Evolutionary conservation across 2,329 filamentous ascomycete genomes (phyloP), one percentile per base, ranked within the genome.

Genomic region (Fusarium decemcellulare): DNA sequence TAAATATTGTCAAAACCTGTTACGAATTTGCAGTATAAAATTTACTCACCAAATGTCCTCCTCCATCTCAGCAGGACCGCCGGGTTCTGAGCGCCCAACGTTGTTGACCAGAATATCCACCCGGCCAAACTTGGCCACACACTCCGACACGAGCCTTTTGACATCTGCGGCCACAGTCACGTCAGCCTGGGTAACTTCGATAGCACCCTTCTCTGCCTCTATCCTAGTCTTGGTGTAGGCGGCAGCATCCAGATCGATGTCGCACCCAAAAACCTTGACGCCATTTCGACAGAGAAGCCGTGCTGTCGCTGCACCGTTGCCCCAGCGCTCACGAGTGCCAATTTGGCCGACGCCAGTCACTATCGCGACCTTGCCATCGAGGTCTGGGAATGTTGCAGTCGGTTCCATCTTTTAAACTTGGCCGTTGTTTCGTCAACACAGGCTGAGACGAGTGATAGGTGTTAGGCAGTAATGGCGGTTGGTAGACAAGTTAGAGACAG

Each of bases 311-410:
- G 46, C 46, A 12, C 46, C 46, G 16, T 50, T 50, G 5, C 46
- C 46, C 46, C 46, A 50, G 1, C 30, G 46, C 6, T 50, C 46
- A 3, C 46, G 46, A 18, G 46, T 50, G 6, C 46, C 46, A 4
- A 50, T 50, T 9, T 50, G 46, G 5, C 46, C 46, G 30, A 50
- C 32, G 16, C 46, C 46, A 29, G 46, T 50, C 29, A 50, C 30
- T 6, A 50, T 50, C 11, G 46, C 46, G 14, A 50, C 46, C 14
- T 50, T 50, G 46, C 46, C 30, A 15, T 30, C 46, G 8, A 50
- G 46, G 18, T 50, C 29, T 6, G 46, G 46, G 30, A 50, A 50
- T 8, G 12, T 32, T 2, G 30, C 46, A 6, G 16, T 14, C 29
- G 32, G 12, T 23, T 50, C 46, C 46, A 50, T 47, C 9, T 4